These are phyloP conservation scores for Aspergillus panamensis DNA, from an alignment of 495 filamentous ascomycete genomes.

Conservation along the genomic window DNA sequence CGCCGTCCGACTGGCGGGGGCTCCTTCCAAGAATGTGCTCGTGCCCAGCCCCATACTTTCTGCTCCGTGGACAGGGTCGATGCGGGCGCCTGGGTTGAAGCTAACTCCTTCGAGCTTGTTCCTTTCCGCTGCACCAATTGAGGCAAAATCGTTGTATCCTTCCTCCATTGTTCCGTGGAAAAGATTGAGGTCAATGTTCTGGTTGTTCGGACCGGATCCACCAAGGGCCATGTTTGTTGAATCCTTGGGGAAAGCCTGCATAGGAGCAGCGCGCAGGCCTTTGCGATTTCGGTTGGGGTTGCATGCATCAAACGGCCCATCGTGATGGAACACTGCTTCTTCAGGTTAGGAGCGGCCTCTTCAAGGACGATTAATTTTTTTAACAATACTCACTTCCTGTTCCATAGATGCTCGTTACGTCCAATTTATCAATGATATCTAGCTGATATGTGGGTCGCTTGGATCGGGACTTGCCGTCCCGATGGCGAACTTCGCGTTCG, in stretches of 20 bases:
- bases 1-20: conserved; percentile 79
- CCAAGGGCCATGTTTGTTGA: conserved; percentile 90
- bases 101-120: conserved; percentile 42
- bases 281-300: conserved; percentile 93
- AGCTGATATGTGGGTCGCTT: conserved; percentile 57
- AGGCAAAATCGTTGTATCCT: conserved; percentile 74
- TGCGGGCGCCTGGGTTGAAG: conserved; percentile 56
- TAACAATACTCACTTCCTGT: conserved; percentile 72
- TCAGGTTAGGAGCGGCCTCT: neutral
- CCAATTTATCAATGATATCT: conserved; percentile 95
- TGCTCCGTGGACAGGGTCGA: conserved; percentile 76
- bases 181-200: conserved; percentile 74
- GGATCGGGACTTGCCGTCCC: conserved; percentile 51
- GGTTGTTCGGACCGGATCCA: conserved; percentile 79
- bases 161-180: conserved; percentile 83
- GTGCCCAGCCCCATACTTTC: conserved; percentile 84
- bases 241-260: conserved; percentile 92
- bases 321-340: conserved; percentile 87
- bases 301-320: conserved; percentile 96
- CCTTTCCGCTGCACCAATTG: conserved; percentile 35
- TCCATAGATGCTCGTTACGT: conserved; percentile 96
- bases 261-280: conserved; percentile 77
- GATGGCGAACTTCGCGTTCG: conserved; percentile 63
- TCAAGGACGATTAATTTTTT: conserved; percentile 11
- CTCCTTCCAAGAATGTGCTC: conserved; percentile 93